A percentile compares a stretch with the other conserved stretches of the same genome.
phyloP scores from a whole-genome alignment of 2,329 filamentous ascomycete species.

The Stemphylium lycopersici region DNA sequence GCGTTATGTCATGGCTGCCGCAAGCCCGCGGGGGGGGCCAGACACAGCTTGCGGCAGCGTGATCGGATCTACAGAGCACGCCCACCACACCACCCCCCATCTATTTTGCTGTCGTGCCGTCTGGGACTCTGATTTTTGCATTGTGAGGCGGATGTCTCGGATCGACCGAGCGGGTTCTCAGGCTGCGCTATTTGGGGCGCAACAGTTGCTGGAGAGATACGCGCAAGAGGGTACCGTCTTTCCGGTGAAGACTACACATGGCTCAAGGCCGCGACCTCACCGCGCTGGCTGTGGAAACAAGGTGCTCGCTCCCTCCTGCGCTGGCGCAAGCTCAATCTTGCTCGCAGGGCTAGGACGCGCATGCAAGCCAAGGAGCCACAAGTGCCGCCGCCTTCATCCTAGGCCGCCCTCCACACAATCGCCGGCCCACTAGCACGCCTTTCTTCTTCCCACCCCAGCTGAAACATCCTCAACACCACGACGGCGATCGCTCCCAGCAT shows the following conservation, averaged over 20 bases:
- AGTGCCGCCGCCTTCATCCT: conserved; percentile 4
- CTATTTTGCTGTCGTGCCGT: no score
- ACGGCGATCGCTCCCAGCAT: conserved; percentile 15
- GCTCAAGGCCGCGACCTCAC: neutral
- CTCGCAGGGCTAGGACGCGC: conserved; percentile 14
- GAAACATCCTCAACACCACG: conserved; percentile 45
- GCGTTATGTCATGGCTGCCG: conserved; percentile 18
- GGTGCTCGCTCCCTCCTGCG: conserved; percentile 6
- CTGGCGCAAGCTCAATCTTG: neutral
- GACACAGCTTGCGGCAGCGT: neutral
- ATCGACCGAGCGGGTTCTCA: conserved; percentile 1
- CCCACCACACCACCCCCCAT: no score
- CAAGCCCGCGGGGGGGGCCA: conserved; percentile 5
- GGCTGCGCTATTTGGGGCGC: neutral
- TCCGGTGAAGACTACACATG: conserved; percentile 8
- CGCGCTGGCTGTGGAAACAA: conserved; percentile 9
- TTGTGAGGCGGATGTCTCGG: conserved; percentile 12
- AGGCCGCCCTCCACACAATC: conserved; percentile 12
- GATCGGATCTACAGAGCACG: conserved; percentile 15
- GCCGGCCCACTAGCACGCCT: conserved; percentile 19
- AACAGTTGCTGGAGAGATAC: neutral
- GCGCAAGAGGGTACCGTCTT: neutral
- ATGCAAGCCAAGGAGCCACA: conserved; percentile 16
- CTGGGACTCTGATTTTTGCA: no score
- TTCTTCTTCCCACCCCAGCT: conserved; percentile 26